Base-by-base conservation (phyloP, 2,329 filamentous ascomycete genomes). In the Salinomyces thailandicus region DNA sequence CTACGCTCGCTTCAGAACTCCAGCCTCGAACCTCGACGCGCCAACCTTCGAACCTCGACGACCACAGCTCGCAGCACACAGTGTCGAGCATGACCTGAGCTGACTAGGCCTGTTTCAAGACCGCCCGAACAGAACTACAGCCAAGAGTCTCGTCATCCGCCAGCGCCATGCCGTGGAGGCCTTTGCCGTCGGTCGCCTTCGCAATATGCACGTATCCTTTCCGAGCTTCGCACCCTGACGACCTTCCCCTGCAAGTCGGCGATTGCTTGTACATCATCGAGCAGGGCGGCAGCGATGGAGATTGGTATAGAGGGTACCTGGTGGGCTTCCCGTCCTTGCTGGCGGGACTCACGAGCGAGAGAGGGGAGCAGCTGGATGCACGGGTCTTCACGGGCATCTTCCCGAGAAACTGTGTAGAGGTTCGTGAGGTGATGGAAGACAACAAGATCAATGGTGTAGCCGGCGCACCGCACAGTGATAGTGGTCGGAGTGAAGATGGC, bases 201-300 rank as follows among this genome's bases (percentile, higher is more conserved):
- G 93, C 89, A 52, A 84, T 98, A 62, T 91, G 89, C 69, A 87
- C 81, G 49, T 93, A 87, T 61, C 91, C 91, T 24, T 98, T 98
- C 66, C 73, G 82, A 52, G 84, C 91, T 42, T 80, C 83, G 42
- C 80, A 80, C 47, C 77, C 86, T 36, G 84, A 86, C 59, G 91
- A 98, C 63, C 78, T 98, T 14, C 91, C 93, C 7, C 80, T 98
- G 59, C 87, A 98, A 63, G 85, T 98, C 46, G 91, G 91, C 60
- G 91, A 98, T 72, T 91, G 98, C 64, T 71, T 98, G 47, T 98
- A 98, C 66, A 93, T 98, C 49, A 95, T 98, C 57, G 89, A 96
- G 64, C 85, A 96, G 64, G 93, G 89, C 26, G 81, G 85, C 15
- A 63, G 59, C 24, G 77, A 93, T 63, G 84, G 82, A 53, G 76